Evolutionary conservation across 441 rosid species (phyloP), one percentile per base, ranked within the genome.

Genomic region (Populus hybrid): DNA sequence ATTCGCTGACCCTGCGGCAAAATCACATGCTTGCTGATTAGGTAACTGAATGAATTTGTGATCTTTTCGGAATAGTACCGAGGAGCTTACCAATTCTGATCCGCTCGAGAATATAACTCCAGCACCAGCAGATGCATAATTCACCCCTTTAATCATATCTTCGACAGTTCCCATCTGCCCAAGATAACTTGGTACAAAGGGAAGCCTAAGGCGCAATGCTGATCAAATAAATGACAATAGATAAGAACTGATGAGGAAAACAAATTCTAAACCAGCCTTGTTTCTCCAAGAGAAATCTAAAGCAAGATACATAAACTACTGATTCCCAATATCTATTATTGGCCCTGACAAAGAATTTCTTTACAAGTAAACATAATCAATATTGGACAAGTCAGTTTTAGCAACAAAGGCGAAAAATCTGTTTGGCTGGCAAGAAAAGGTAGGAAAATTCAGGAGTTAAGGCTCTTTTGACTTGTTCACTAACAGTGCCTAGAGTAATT

Each of bases 81-180:
- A 50, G 70, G 77, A 75, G 68, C 72, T 40, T 86, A 95, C 98
- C 91, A 95, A 70, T 76, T 92, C 97, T 10, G 97, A 93, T 57
- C 99, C 98, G 66, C 97, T 95, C 3, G 93, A 86, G 85, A 90
- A 94, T 73, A 95, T 92, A 78, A 95, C 88, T 65, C 98, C 99
- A 57, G 98, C 97, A 74, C 89, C 97, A n/a, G 99, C 98, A 64
- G 98, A 94, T 69, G 98, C 99, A 75, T 89, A 93, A 81, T 93
- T 95, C 50, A 94, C 95, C 74, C 98, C 99, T 63, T 81, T 94
- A 79, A 90, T 84, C 97, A 94, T 90, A 50, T 84, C 89, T 72
- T 86, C 87, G 28, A 87, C 78, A 73, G 78, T 75, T 75, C 95
- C 97, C 65, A 35, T 77, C 69, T 90, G 97, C 64, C 97, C 93